Percentiles rank a stretch among this genome's conserved stretches.
Conservation (phyloP, 305 asterid species). For the Fraxinus paxiana region DNA sequence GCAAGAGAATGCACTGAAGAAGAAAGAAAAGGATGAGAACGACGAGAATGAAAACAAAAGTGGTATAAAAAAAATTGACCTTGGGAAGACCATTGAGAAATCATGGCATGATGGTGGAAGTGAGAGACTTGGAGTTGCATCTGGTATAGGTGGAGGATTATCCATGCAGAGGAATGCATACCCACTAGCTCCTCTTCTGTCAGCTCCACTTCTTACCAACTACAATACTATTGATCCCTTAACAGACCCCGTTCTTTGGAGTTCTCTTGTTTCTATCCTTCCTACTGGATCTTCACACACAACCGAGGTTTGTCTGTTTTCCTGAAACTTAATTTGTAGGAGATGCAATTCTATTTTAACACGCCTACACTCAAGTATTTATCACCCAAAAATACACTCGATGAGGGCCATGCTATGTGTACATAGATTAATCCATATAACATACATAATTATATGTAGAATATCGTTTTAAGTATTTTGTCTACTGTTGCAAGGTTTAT, state of each 20-base stretch:
- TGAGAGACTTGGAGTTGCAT: constrained; percentile 54
- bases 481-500: neutral
- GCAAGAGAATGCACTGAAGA: constrained; percentile 61
- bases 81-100: constrained; percentile 62
- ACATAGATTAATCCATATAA: too few species aligned
- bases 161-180: constrained; percentile 52
- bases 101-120: constrained; percentile 50
- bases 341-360: neutral
- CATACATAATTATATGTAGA: too few species aligned
- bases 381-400: neutral
- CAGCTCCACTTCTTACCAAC: constrained; percentile 83
- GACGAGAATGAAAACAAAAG: constrained; percentile 76
- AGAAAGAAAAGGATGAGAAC: constrained; percentile 57
- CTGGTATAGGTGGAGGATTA: constrained; percentile 57
- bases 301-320: constrained; percentile 56
- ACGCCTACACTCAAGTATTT: neutral
- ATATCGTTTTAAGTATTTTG: neutral
- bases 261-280: constrained; percentile 64
- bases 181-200: constrained; percentile 61
- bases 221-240: constrained; percentile 67
- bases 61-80: constrained; percentile 42
- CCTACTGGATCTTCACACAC: constrained; percentile 66
- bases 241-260: constrained; percentile 79
- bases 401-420: too few species aligned
- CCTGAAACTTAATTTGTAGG: constrained; percentile 7